These are phyloP conservation scores for Dothideomycetes sp. DNA, from an alignment of 2,329 filamentous ascomycete species.

Conservation along the genomic window DNA sequence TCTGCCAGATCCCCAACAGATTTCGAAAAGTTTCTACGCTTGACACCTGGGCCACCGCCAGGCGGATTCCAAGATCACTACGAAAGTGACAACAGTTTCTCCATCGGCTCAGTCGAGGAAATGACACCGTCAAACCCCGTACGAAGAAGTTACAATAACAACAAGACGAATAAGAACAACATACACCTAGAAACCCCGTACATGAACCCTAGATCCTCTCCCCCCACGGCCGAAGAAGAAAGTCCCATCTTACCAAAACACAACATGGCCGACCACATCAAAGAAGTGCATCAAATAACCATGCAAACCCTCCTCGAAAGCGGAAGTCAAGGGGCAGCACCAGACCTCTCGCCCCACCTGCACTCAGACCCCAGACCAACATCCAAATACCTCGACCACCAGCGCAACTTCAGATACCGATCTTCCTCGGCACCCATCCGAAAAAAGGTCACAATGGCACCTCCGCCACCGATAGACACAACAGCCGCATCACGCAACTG, in stretches of 20 bases:
- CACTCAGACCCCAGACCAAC: too few species aligned
- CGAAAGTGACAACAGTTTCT: slow-evolving; percentile 1
- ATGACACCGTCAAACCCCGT: slow-evolving; percentile 8
- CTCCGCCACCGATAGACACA: slow-evolving; percentile 27
- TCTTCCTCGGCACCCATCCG: slow-evolving; percentile 15
- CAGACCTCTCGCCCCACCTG: background rate
- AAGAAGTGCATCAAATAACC: slow-evolving; percentile 25
- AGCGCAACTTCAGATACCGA: slow-evolving; percentile 10
- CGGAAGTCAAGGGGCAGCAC: slow-evolving; percentile 18
- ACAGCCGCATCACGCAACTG: slow-evolving; percentile 4
- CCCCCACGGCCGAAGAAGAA: slow-evolving; percentile 11
- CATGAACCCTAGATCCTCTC: too few species aligned
- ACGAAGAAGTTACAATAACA: too few species aligned
- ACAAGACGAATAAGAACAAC: slow-evolving; percentile 1
- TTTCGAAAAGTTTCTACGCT: slow-evolving; percentile 8
- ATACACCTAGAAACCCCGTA: slow-evolving; percentile 3
- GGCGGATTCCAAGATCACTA: too few species aligned
- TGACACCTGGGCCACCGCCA: slow-evolving; percentile 9
- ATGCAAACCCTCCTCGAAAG: slow-evolving; percentile 24
- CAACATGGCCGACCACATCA: slow-evolving; percentile 21
- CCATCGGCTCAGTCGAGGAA: slow-evolving; percentile 11
- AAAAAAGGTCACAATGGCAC: slow-evolving; percentile 26
- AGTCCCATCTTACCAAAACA: slow-evolving; percentile 12
- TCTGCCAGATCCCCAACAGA: slow-evolving; percentile 8
- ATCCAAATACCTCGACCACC: slow-evolving; percentile 7